phyloP scores from a whole-genome alignment of 2,329 filamentous ascomycete genomes.

The Cladosporium cucumerinum region DNA sequence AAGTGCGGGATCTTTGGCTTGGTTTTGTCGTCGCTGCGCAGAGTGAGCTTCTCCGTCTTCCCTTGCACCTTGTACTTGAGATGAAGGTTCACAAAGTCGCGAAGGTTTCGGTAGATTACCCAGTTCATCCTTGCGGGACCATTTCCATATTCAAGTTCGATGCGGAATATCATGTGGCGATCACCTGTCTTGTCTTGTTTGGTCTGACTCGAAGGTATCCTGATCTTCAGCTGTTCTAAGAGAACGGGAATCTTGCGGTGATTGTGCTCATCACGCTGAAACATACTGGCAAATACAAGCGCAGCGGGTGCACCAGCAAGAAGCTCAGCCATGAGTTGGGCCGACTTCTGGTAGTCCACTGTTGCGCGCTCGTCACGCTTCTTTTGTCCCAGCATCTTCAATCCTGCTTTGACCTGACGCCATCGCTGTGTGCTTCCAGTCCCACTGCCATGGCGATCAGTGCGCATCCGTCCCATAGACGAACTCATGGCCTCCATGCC shows the following conservation, averaged over 20 bases:
- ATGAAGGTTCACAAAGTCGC: constrained; percentile 90
- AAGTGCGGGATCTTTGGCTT: constrained; percentile 84
- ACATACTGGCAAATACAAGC: constrained; percentile 93
- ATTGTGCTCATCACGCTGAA: constrained; percentile 93
- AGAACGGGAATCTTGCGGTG: constrained; percentile 93
- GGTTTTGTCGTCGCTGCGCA: constrained; percentile 60
- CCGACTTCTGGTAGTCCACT: constrained; percentile 91
- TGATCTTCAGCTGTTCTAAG: constrained; percentile 88
- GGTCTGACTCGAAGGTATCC: constrained; percentile 73
- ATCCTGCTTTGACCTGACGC: constrained; percentile 85
- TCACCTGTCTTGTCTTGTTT: constrained; percentile 58
- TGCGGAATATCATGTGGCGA: constrained; percentile 80
- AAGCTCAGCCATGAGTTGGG: constrained; percentile 92
- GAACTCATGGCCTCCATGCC: constrained; percentile 41
- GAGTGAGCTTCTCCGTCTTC: constrained; percentile 76
- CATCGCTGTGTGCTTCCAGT: constrained; percentile 70
- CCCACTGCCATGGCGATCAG: constrained; percentile 46
- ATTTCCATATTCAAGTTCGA: constrained; percentile 93
- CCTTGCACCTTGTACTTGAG: constrained; percentile 87
- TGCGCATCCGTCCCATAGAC: constrained; percentile 40
- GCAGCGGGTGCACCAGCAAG: constrained; percentile 90
- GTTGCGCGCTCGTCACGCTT: constrained; percentile 81
- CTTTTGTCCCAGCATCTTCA: constrained; percentile 72
- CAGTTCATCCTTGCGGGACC: constrained; percentile 95
- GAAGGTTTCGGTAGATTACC: constrained; percentile 81